Evolutionary conservation across 169 alveolate genomes (phyloP).

Genomic region (Eimeria praecox): DNA sequence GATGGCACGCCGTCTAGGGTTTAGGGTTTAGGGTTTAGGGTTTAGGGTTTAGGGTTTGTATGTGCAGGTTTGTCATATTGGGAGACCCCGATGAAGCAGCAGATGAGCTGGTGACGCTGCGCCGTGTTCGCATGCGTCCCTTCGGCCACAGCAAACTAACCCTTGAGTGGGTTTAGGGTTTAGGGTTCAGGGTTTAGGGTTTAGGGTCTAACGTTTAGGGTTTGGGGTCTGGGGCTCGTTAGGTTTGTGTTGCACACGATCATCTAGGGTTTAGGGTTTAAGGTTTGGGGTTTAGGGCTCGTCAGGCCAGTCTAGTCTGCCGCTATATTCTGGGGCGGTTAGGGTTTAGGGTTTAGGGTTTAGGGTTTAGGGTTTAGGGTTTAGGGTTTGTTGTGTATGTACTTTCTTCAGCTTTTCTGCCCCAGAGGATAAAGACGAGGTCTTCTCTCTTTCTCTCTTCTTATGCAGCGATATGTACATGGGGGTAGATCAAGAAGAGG

Average conservation of each 20-base stretch:
- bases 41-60: not conserved
- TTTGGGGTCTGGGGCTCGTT: not conserved
- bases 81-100: constrained; percentile 83
- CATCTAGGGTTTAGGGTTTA: not conserved
- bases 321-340: not conserved
- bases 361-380: not conserved
- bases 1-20: too few relatives aligned
- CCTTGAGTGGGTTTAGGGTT: constrained; percentile 35
- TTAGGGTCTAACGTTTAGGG: not conserved
- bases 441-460: constrained; percentile 47
- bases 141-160: constrained; percentile 8
- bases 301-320: not conserved
- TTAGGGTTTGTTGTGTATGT: not conserved
- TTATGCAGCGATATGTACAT: constrained; percentile 59
- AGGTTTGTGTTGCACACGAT: too few relatives aligned
- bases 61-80: constrained; percentile 74
- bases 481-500: constrained; percentile 61
- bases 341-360: constrained; percentile 1
- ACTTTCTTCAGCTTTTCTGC: constrained; percentile 42
- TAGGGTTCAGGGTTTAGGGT: not conserved
- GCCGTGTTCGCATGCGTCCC: constrained; percentile 68
- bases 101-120: constrained; percentile 76
- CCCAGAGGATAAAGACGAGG: constrained; percentile 45
- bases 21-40: constrained; percentile 24
- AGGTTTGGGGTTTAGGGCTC: not conserved